Conservation (phyloP, 1,284 basidiomycete genomes). For the Anthracocystis panici-leucophaei region DNA sequence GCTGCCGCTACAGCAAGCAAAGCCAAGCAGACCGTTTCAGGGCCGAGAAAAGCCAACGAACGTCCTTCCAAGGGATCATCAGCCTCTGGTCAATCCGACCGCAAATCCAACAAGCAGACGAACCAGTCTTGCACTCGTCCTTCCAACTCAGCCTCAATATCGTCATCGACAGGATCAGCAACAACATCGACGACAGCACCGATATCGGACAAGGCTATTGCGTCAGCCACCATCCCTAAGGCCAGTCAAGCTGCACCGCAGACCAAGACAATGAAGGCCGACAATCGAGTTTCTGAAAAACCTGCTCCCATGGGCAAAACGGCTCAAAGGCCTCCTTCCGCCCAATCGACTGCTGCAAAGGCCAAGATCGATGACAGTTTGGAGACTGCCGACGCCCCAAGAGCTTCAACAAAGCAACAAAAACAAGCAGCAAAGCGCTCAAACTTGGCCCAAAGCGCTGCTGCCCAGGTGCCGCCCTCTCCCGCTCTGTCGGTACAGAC, state of each 20-base stretch:
- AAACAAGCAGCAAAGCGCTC: neutral
- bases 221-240: neutral
- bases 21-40: neutral
- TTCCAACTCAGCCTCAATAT: conserved; percentile 16
- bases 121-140: conserved; percentile 9
- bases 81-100: conserved; percentile 10
- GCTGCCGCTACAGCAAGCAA: conserved; percentile 8
- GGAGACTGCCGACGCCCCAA: neutral
- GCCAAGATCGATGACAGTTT: conserved; percentile 1
- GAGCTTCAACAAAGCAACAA: neutral
- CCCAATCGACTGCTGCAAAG: neutral
- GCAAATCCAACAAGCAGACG: conserved; percentile 17
- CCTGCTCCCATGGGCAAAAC: neutral
- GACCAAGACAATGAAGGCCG: neutral
- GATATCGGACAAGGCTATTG: neutral
- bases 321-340: conserved; percentile 2
- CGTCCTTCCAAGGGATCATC: conserved; percentile 16
- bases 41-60: conserved; percentile 21
- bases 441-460: neutral
- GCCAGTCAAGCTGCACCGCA: neutral
- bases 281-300: neutral
- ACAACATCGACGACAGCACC: conserved; percentile 1
- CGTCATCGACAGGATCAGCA: conserved; percentile 12
- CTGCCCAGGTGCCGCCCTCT: conserved; percentile 17
- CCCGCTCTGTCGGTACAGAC: conserved; percentile 4